Conservation (phyloP, 352 stramenopile species). For the Saprolegnia parasitica region DNA sequence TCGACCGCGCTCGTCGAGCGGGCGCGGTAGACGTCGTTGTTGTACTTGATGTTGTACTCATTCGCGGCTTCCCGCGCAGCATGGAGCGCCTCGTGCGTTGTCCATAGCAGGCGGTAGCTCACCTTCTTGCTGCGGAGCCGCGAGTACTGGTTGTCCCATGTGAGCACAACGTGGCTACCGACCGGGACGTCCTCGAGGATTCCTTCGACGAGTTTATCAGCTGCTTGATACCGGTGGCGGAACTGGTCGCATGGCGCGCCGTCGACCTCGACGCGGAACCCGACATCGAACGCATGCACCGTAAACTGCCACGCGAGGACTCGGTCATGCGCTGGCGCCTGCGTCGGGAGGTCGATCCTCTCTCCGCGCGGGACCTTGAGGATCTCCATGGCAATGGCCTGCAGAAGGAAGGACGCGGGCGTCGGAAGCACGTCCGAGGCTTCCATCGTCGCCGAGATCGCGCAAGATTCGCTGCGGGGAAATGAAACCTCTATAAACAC, state of each 20-base stretch:
- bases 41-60: constrained; percentile 39
- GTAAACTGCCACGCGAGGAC: constrained; percentile 18
- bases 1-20: constrained; percentile 31
- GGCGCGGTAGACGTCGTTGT: constrained; percentile 9
- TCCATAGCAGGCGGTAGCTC: constrained; percentile 50
- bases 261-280: constrained; percentile 9
- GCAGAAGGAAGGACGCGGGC: constrained; percentile 18
- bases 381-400: constrained; percentile 6
- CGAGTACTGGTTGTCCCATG: constrained; percentile 77
- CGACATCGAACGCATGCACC: constrained; percentile 3
- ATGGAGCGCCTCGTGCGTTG: constrained; percentile 37
- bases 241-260: not conserved
- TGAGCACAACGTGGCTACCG: constrained; percentile 30
- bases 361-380: constrained; percentile 11
- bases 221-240: not conserved
- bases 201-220: constrained; percentile 8
- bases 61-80: constrained; percentile 47
- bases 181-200: constrained; percentile 5
- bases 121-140: constrained; percentile 61
- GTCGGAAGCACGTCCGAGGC: not conserved
- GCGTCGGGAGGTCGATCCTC: not conserved
- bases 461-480: not conserved
- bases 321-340: no score
- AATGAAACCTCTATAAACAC: not conserved
- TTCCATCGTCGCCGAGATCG: not conserved